Percentiles rank a stretch among this genome's conserved stretches.
Evolutionary conservation across 1,284 basidiomycete genomes (phyloP).

Genomic region (Fomes fomentarius): DNA sequence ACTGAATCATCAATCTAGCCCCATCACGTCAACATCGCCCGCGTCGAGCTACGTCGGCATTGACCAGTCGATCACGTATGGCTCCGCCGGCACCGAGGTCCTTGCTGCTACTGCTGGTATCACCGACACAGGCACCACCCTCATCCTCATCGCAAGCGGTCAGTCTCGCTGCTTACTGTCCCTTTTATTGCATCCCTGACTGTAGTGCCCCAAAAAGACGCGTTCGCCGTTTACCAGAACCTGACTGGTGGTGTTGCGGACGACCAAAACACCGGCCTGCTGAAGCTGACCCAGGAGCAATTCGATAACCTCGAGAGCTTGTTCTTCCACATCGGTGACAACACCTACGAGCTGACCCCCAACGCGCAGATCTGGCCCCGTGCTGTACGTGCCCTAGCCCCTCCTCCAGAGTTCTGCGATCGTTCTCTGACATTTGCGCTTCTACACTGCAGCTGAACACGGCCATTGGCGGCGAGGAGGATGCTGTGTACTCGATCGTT

Average conservation of each 20-base stretch:
- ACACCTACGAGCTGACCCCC: conserved; percentile 29
- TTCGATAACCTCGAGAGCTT: conserved; percentile 29
- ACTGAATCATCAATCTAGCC: no score
- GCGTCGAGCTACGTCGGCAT: conserved; percentile 55
- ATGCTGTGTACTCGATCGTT: conserved; percentile 32
- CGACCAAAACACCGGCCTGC: conserved; percentile 26
- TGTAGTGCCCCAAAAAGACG: no score
- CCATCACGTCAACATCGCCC: conserved; percentile 49
- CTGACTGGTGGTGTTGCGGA: conserved; percentile 29
- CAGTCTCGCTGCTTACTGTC: conserved; percentile 3
- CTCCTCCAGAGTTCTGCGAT: neutral
- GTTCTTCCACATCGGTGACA: conserved; percentile 32
- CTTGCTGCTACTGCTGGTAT: conserved; percentile 29
- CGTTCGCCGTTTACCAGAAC: conserved; percentile 23
- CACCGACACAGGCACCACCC: conserved; percentile 32
- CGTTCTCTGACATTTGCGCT: no score
- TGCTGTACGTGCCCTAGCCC: conserved; percentile 17
- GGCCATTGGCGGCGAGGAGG: conserved; percentile 29
- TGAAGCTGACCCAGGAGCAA: conserved; percentile 27
- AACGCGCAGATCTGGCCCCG: conserved; percentile 34
- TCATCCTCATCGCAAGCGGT: conserved; percentile 42
- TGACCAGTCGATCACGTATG: conserved; percentile 50
- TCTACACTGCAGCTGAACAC: conserved; percentile 38
- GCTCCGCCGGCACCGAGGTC: conserved; percentile 26
- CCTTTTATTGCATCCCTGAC: no score